Conservation (phyloP, 1,139 yeast species). For the Yamadazyma trypodendri region DNA sequence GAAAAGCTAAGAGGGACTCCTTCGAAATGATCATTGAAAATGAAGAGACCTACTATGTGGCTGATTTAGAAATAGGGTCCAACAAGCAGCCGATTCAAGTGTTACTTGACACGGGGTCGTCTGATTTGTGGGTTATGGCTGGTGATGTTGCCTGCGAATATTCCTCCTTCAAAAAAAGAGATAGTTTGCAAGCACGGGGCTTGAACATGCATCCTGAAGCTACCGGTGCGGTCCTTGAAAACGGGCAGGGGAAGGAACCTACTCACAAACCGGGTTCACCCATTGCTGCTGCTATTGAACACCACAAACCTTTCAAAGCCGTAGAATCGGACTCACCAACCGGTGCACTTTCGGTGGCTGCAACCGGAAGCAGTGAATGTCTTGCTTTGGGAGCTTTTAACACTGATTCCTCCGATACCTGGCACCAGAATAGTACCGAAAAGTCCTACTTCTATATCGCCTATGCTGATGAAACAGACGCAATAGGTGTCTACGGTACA, state of each 20-base stretch:
- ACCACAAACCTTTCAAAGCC: too few relatives aligned
- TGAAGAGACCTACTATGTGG: not conserved
- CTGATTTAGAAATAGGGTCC: slow-evolving; percentile 8
- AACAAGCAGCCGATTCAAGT: slow-evolving; percentile 19
- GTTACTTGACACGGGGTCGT: slow-evolving; percentile 29
- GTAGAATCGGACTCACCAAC: too few relatives aligned
- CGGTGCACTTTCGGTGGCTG: too few relatives aligned
- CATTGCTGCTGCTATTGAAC: too few relatives aligned
- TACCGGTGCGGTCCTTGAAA: too few relatives aligned
- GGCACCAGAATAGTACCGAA: slow-evolving; percentile 7
- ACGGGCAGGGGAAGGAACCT: not conserved
- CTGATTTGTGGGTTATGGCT: slow-evolving; percentile 27
- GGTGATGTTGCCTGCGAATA: not conserved
- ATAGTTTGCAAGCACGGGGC: not conserved
- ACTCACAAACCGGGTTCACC: not conserved
- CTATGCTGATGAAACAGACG: slow-evolving; percentile 49
- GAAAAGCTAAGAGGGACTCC: slow-evolving; percentile 1
- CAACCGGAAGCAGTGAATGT: too few relatives aligned
- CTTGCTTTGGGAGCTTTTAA: slow-evolving; percentile 5
- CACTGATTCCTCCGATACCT: slow-evolving; percentile 5
- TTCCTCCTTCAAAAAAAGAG: not conserved
- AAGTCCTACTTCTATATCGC: slow-evolving; percentile 28
- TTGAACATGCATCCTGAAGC: not conserved
- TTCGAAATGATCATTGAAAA: slow-evolving; percentile 1
- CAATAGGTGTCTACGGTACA: slow-evolving; percentile 37